Base-by-base conservation (phyloP, 139 green algal genomes). In the Desmodesmus armatus region DNA sequence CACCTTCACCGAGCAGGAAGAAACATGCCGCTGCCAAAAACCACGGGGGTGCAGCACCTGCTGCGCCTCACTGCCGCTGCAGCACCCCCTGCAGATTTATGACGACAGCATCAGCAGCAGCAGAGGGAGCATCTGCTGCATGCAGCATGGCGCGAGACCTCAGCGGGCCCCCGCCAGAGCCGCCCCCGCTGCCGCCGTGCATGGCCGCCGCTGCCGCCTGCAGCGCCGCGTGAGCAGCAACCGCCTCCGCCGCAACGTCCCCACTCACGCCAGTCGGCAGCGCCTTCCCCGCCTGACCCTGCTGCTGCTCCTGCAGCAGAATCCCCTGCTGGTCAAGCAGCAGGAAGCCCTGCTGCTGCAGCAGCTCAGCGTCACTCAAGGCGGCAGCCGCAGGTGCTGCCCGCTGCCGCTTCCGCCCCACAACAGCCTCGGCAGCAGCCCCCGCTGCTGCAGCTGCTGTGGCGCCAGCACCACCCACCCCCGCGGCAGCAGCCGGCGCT, bases 381-480 rank as follows among this genome's bases (percentile, higher is more conserved):
- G n/a, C n/a, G n/a, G n/a, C n/a, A n/a, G n/a, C n/a, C n/a, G n/a
- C n/a, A n/a, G n/a, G n/a, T n/a, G n/a, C n/a, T n/a, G n/a, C n/a
- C n/a, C n/a, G n/a, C n/a, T n/a, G n/a, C n/a, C n/a, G n/a, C n/a
- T n/a, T n/a, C n/a, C n/a, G n/a, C n/a, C n/a, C n/a, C n/a, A n/a
- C n/a, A n/a, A n/a, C n/a, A n/a, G n/a, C n/a, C n/a, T n/a, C n/a
- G n/a, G 77, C 77, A n/a, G 77, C 15, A 53, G 39, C 77, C 13
- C 39, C 77, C 13, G n/a, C 58, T 75, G 78, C 78, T 75, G 78
- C 39, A 15, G 35, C 62, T 75, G 78, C 78, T 75, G 78, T 62
- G 43, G 66, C 43, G 35, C 62, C 39, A 41, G 62, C 1, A n/a
- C n/a, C n/a, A n/a, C n/a, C n/a, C n/a, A n/a, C n/a, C n/a, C n/a